Conservation (phyloP, 371 early-diverging fungal species). For the Zopfochytrium polystomum region DNA sequence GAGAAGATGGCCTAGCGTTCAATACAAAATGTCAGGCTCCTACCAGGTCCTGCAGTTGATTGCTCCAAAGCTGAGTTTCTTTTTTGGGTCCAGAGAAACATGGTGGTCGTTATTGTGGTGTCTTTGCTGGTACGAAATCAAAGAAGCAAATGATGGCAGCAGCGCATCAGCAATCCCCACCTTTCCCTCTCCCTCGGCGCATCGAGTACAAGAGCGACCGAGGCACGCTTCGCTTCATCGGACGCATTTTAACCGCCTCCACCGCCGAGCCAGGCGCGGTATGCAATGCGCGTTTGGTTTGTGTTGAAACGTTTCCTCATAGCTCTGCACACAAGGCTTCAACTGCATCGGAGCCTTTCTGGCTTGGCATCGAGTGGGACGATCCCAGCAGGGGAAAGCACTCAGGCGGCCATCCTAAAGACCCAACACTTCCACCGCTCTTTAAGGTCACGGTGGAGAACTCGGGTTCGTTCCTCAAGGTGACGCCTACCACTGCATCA, state of each 20-base stretch:
- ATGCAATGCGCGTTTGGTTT: background rate
- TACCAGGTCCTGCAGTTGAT: no score
- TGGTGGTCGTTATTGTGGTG: no score
- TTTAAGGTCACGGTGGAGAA: constrained; percentile 63
- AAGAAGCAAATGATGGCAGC: no score
- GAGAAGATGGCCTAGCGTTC: no score
- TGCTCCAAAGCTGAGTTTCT: no score
- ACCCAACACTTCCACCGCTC: constrained; percentile 49
- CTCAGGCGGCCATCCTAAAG: constrained; percentile 59
- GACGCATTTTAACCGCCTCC: constrained; percentile 49
- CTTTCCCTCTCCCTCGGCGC: constrained; percentile 7
- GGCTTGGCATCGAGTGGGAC: constrained; percentile 93
- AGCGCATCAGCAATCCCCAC: no score
- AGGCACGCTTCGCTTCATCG: constrained; percentile 68
- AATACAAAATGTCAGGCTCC: no score
- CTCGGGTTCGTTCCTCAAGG: constrained; percentile 71
- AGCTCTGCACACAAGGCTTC: background rate
- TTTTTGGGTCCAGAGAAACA: no score
- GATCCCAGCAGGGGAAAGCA: constrained; percentile 77
- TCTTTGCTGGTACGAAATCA: no score
- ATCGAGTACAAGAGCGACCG: constrained; percentile 26
- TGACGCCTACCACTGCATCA: constrained; percentile 3
- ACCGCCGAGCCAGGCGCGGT: constrained; percentile 4
- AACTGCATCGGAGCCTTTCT: constrained; percentile 54
- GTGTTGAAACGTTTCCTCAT: background rate